Base-by-base conservation (phyloP, 805 yeast genomes). In the Metschnikowia kunwiensis region DNA sequence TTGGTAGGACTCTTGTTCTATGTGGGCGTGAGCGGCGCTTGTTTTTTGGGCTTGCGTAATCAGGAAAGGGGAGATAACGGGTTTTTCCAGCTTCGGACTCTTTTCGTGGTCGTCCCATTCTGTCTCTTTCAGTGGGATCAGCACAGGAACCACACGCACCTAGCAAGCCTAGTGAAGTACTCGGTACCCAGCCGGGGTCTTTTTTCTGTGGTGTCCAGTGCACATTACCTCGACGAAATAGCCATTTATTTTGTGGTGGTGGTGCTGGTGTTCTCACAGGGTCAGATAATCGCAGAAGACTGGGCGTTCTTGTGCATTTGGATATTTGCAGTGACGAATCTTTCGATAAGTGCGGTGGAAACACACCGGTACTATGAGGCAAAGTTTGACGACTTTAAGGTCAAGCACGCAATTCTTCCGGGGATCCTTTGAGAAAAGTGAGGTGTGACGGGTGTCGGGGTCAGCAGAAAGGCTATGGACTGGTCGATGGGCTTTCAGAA, bases 171-270 rank as follows among this genome's bases (percentile, higher is more conserved):
- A 29, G 58, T 55, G 14, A 82, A 82, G 52, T 82, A 82, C 54
- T 65, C 76, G 1, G 49, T 70, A 17, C 93, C 94, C 2, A 54
- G 50, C 2, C 54, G 59, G 23, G 70, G 80, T 1, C 44, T 77
- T 30, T 82, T 82, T 53, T 55, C 56, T 27, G 55, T 54, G n/a
- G 64, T 74, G 2, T 63, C 77, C 12, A 75, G 82, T 46, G 82
- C 91, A 0, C 94, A 84, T 55, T 84, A 83, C 48, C 60, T 78
- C 13, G 82, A 81, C 54, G 94, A 84, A 51, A 61, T 80, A 5
- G 18, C 72, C 23, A 69, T 84, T 2, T 84, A 84, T 47, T 30
- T 62, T 0, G 51, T 72, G 1, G 47, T 66, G n/a, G 45, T 54
- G 5, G 31, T 51, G 10, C 40, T 60, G 11, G 48, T 50, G 21